A percentile compares a stretch with the other conserved stretches of the same genome.
These are phyloP conservation scores for Pascua guehoae DNA, from an alignment of 1,284 basidiomycete genomes.

Conservation along the genomic window DNA sequence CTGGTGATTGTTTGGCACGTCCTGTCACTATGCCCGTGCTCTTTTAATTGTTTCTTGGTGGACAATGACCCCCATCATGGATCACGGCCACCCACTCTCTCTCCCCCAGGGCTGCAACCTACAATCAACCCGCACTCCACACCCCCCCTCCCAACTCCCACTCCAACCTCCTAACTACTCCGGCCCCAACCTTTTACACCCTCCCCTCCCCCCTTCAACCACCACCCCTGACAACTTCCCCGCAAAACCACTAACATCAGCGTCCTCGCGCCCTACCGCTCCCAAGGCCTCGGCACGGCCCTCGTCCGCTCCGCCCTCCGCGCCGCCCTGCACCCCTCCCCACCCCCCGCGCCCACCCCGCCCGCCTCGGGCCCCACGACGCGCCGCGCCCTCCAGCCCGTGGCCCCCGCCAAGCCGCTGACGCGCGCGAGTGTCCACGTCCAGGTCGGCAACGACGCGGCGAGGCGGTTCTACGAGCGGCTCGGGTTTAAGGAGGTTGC, in stretches of 20 bases:
- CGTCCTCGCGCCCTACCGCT: constrained; percentile 47
- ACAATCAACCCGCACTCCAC: background rate
- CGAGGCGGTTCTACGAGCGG: constrained; percentile 46
- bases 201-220: background rate
- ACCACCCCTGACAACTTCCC: too few relatives aligned
- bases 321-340: constrained; percentile 37
- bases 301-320: constrained; percentile 38
- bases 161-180: too few relatives aligned
- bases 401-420: constrained; percentile 31
- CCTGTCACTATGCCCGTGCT: too few relatives aligned
- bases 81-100: too few relatives aligned
- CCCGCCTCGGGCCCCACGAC: constrained; percentile 37
- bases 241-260: constrained; percentile 18
- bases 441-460: constrained; percentile 44
- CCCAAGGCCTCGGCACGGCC: constrained; percentile 43
- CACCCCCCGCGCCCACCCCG: constrained; percentile 37
- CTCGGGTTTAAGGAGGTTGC: constrained; percentile 43
- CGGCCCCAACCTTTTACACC: background rate
- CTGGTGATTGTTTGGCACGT: too few relatives aligned
- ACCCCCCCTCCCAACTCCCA: too few relatives aligned
- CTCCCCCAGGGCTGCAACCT: too few relatives aligned
- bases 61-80: too few relatives aligned
- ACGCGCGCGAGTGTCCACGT: constrained; percentile 42
- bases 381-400: constrained; percentile 28
- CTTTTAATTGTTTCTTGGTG: too few relatives aligned